These are phyloP conservation scores for Candida methanosorbosa DNA, from an alignment of 805 yeast species.

Conservation along the genomic window DNA sequence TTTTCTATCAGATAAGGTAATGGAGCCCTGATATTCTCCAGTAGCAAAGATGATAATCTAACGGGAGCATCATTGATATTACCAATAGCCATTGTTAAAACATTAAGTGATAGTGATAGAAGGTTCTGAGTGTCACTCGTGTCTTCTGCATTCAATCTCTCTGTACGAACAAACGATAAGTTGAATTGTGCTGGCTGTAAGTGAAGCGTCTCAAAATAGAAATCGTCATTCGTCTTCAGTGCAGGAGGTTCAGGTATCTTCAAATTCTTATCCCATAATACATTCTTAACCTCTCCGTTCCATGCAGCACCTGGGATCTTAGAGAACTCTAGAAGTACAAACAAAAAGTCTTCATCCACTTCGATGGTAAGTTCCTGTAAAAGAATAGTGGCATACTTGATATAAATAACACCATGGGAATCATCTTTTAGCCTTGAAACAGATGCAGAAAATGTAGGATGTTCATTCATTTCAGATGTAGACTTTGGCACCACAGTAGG, in stretches of 20 bases:
- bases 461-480: slow-evolving; percentile 72
- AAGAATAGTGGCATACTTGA: slow-evolving; percentile 84
- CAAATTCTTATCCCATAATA: slow-evolving; percentile 53
- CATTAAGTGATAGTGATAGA: slow-evolving; percentile 68
- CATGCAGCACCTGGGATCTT: slow-evolving; percentile 80
- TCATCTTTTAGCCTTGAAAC: slow-evolving; percentile 80
- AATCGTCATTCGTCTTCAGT: slow-evolving; percentile 48
- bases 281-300: slow-evolving; percentile 32
- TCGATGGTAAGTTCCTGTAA: slow-evolving; percentile 90
- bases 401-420: slow-evolving; percentile 79
- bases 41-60: slow-evolving; percentile 72
- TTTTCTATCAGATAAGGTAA: slow-evolving; percentile 61
- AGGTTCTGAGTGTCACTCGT: slow-evolving; percentile 52
- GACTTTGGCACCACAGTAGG: slow-evolving; percentile 88
- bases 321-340: slow-evolving; percentile 71
- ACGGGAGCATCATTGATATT: slow-evolving; percentile 97
- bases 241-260: slow-evolving; percentile 63
- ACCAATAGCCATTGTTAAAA: slow-evolving; percentile 93
- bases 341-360: slow-evolving; percentile 86
- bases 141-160: slow-evolving; percentile 57
- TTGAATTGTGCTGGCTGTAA: slow-evolving; percentile 87
- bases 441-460: slow-evolving; percentile 86
- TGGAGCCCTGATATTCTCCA: slow-evolving; percentile 88
- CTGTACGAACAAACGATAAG: slow-evolving; percentile 86
- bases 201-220: slow-evolving; percentile 88